Base-by-base conservation (phyloP, 2,329 filamentous ascomycete species). In the Trichophyton schoenleinii region DNA sequence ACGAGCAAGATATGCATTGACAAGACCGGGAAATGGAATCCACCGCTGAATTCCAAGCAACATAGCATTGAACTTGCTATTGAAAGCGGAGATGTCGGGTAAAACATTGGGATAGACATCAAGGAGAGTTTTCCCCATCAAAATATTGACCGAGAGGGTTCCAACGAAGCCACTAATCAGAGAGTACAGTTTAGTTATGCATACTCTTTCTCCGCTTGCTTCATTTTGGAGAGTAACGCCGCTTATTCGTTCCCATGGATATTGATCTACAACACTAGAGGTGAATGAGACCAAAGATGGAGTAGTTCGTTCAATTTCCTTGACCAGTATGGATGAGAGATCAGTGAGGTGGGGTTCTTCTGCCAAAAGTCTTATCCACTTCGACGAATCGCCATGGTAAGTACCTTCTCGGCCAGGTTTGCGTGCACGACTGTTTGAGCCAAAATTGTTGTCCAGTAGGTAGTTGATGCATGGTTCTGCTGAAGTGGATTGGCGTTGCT, bases 201-300 rank as follows among this genome's bases (percentile, higher is more conserved):
- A 81, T 60, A 80, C 74, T 31, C 73, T 70, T 15, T 69, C 63
- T 38, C 68, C 66, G 4, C 70, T 73, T n/a, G 71, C 69, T 1
- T 72, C 65, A 15, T 79, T 78, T 3, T 74, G 68, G 8, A 76
- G 70, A 1, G 72, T 71, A 0, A 80, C 73, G 8, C 76, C 70
- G 18, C 74, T 78, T n/a, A 70, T 72, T 38, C 82, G 78, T 68
- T 87, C 85, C 84, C 85, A 87, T 1, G 75, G 74, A 66, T 78
- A 77, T 63, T 86, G 82, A 67, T 87, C 84, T 25, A 87, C 81
- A 1, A 79, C 73, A 18, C 82, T 84, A 6, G 78, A 74, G 42
- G 78, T 79, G 66, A 84, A 85, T 0, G 82, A 83, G 44, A 86
- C 77, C 38, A 87, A 70, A 60, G 82, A 80, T 3, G 81, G 79